These are phyloP conservation scores for Filobasidium uniguttulatum DNA, from an alignment of 1,284 basidiomycete genomes.

Conservation along the genomic window DNA sequence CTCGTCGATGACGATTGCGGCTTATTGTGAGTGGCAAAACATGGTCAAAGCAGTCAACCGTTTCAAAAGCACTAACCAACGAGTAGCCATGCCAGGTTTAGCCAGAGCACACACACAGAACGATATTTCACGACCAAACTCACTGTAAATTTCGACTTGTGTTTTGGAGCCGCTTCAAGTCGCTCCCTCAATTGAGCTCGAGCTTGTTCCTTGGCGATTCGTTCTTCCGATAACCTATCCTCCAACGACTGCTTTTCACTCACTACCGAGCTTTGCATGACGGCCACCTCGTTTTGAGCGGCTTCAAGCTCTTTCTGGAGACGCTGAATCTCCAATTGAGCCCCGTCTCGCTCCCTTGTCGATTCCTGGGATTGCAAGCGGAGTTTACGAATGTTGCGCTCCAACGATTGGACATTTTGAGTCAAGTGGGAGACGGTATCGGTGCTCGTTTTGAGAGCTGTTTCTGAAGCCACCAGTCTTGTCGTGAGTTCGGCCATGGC, in stretches of 20 bases:
- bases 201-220: slow-evolving; percentile 63
- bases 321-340: slow-evolving; percentile 28
- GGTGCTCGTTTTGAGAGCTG: too few species aligned
- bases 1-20: too few species aligned
- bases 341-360: slow-evolving; percentile 63
- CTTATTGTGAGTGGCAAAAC: too few species aligned
- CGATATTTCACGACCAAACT: too few species aligned
- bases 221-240: slow-evolving; percentile 63
- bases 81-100: too few species aligned
- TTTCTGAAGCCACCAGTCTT: too few species aligned
- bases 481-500: too few species aligned
- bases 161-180: slow-evolving; percentile 36
- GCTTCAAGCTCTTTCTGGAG: slow-evolving; percentile 57
- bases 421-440: too few species aligned
- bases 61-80: too few species aligned
- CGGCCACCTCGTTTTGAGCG: slow-evolving; percentile 60
- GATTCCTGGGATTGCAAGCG: slow-evolving; percentile 78
- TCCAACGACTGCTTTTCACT: slow-evolving; percentile 75
- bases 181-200: slow-evolving; percentile 67
- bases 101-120: too few species aligned
- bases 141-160: slow-evolving; percentile 30
- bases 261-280: slow-evolving; percentile 59
- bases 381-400: slow-evolving; percentile 78
- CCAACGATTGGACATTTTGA: too few species aligned
- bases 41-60: too few species aligned